Evolutionary conservation across 2,329 filamentous ascomycete species (phyloP), one percentile per base, ranked within the genome.

Genomic region (Orbilia javanica): DNA sequence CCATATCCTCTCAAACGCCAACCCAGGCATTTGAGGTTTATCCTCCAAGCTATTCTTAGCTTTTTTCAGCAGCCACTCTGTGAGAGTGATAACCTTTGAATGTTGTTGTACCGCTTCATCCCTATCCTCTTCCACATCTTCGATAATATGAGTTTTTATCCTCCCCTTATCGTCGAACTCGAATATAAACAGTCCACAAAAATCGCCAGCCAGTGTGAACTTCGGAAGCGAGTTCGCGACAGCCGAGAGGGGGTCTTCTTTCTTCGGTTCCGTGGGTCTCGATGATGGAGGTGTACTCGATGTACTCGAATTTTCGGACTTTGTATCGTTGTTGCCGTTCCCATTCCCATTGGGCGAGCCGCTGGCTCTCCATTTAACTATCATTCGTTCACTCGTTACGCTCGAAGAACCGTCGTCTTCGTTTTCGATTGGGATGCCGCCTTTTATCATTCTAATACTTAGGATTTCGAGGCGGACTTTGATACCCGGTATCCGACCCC

Each of bases 111-210:
- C 96, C 77, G 93, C 65, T 55, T 79, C 77, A 22, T 70, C 90
- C 44, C 91, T 89, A 15, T 91, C 90, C 82, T 96, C 91, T 82
- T 97, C 92, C 0, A 93, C 92, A 85, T 97, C 93, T 85, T 99
- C 96, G 82, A 99, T 98, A 0, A 93, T 97, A 84, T 98, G 96
- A 81, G 90, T 93, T 57, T 92, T 85, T 39, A 99, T 90, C 79
- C 93, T 88, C 0, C 96, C 96, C 81, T 97, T 89, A 55, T 90
- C 87, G 82, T 98, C 96, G 83, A 99, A 99, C 80, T 97, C 93
- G 83, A 99, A 99, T 75, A 97, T 91, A 84, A 98, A 99, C 10
- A 98, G 85, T 0, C 96, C 96, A 0, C 90, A 93, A 81, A 98
- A 98, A 18, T 88, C 86, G 63, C 89, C 87, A 11, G 87, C 86